Evolutionary conservation across 2,329 filamentous ascomycete genomes (phyloP).

Genomic region (Diaporthe eres): DNA sequence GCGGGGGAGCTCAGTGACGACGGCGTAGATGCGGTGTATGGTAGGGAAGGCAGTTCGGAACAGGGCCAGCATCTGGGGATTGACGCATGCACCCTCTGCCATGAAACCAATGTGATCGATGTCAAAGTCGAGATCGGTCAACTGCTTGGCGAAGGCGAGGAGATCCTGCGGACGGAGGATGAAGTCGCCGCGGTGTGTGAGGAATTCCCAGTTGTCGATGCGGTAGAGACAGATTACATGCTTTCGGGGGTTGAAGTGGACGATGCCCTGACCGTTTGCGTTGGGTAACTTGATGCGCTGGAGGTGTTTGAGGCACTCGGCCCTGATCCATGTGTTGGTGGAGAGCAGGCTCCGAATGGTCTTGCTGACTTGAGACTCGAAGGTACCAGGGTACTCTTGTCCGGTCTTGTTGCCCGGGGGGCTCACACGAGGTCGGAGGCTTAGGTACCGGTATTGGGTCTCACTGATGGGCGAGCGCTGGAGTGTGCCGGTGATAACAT

Average conservation of each 20-base stretch:
- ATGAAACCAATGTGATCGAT: constrained; percentile 2
- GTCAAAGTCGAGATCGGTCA: background rate
- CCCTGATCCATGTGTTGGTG: background rate
- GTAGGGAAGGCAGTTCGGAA: background rate
- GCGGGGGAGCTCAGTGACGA: background rate
- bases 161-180: background rate
- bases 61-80: fast-evolving
- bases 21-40: background rate
- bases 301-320: background rate
- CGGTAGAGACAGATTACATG: background rate
- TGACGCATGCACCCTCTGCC: too few relatives aligned
- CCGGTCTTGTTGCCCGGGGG: fast-evolving
- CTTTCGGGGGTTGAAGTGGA: constrained; percentile 4
- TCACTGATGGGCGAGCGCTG: background rate
- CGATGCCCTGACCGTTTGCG: background rate
- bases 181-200: fast-evolving
- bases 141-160: too few relatives aligned
- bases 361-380: constrained; percentile 13
- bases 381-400: background rate
- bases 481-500: background rate
- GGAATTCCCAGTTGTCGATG: background rate
- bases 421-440: background rate
- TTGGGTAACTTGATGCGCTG: background rate
- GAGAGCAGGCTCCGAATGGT: constrained; percentile 18
- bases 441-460: background rate